Conservation (phyloP, 306 rosid genomes). For the Abrus pulchellus region DNA sequence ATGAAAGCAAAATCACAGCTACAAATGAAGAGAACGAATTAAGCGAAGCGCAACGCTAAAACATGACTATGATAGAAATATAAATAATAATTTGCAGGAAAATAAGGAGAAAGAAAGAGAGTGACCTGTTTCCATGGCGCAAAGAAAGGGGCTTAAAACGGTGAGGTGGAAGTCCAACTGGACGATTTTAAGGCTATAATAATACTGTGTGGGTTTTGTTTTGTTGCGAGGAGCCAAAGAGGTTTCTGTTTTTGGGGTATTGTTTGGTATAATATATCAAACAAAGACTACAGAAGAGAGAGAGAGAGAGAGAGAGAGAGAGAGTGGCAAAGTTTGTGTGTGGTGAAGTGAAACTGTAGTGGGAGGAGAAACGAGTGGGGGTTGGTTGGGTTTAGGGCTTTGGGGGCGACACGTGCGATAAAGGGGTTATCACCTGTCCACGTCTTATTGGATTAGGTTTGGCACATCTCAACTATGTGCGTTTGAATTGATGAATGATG, state of each 20-base stretch:
- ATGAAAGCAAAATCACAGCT: not conserved
- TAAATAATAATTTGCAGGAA: constrained; percentile 34
- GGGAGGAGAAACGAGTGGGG: not conserved
- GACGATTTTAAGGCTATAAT: not conserved
- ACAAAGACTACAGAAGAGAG: constrained; percentile 4
- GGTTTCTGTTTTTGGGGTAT: constrained; percentile 12
- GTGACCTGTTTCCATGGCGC: constrained; percentile 72
- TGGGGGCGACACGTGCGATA: constrained; percentile 62
- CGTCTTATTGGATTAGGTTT: constrained; percentile 59
- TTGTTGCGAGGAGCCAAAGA: constrained; percentile 18
- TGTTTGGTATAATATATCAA: constrained; percentile 18
- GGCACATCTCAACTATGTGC: constrained; percentile 15
- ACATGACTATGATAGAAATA: constrained; percentile 24
- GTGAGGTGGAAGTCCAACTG: constrained; percentile 88
- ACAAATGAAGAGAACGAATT: not conserved
- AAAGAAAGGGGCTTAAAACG: constrained; percentile 42
- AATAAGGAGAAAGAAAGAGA: constrained; percentile 46
- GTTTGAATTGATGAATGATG: not conserved
- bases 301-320: not conserved
- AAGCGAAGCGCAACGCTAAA: not conserved
- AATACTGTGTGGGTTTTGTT: not conserved
- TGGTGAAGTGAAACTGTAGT: no score
- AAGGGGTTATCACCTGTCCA: constrained; percentile 63
- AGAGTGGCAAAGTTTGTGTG: not conserved
- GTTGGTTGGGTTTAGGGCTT: constrained; percentile 50